Evolutionary conservation across 805 yeast genomes (phyloP).

Genomic region (Ogataea trehalophila): DNA sequence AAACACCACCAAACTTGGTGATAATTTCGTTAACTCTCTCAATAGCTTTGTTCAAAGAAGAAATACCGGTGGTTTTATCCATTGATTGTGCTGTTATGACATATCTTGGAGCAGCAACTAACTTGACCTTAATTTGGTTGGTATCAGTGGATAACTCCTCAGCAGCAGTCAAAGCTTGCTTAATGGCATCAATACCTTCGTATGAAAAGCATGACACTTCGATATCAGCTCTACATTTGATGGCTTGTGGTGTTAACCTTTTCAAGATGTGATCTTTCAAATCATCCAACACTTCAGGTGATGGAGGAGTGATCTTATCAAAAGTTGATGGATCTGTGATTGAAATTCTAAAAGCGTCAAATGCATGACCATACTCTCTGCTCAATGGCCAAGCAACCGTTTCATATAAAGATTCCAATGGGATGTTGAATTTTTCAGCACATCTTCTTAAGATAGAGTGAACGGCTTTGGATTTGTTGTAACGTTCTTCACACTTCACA

Average conservation of each 20-base stretch:
- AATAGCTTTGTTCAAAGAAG: slow-evolving; percentile 72
- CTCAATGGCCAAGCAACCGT: slow-evolving; percentile 97
- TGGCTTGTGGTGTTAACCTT: slow-evolving; percentile 96
- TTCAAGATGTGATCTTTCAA: slow-evolving; percentile 82
- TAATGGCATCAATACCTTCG: slow-evolving; percentile 97
- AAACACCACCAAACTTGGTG: slow-evolving; percentile 71
- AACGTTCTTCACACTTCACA: slow-evolving; percentile 94
- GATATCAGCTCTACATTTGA: slow-evolving; percentile 96
- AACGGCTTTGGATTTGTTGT: slow-evolving; percentile 93
- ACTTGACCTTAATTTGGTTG: slow-evolving; percentile 85
- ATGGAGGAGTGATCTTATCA: slow-evolving; percentile 70
- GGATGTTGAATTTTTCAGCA: slow-evolving; percentile 90
- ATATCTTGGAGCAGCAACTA: slow-evolving; percentile 96
- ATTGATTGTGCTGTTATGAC: slow-evolving; percentile 90
- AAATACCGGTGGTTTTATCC: slow-evolving; percentile 87
- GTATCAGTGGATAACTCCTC: slow-evolving; percentile 79
- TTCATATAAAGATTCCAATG: slow-evolving; percentile 81
- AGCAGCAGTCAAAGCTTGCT: slow-evolving; percentile 80
- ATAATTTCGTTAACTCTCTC: slow-evolving; percentile 68
- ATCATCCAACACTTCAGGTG: slow-evolving; percentile 73
- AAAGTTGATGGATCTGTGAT: slow-evolving; percentile 88
- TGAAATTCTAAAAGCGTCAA: slow-evolving; percentile 94
- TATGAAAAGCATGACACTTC: slow-evolving; percentile 96
- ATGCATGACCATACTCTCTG: slow-evolving; percentile 92
- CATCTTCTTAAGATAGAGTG: slow-evolving; percentile 98